Evolutionary conservation across 768 basidiomycete genomes (phyloP).

Genomic region (Suillus decipiens): DNA sequence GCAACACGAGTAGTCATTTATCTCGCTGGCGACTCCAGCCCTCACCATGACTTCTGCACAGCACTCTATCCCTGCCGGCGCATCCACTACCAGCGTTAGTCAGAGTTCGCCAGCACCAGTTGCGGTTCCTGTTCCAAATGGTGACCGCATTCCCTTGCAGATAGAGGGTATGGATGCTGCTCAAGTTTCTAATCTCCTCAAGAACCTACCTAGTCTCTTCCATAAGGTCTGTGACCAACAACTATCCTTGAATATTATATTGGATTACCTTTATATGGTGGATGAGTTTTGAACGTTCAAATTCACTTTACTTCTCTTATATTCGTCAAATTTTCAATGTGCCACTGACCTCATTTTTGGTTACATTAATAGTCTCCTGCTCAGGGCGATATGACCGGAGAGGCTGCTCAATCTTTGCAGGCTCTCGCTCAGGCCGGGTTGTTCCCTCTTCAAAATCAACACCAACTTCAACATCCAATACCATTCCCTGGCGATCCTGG

Average conservation of each 20-base stretch:
- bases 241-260: slow-evolving; percentile 8
- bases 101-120: slow-evolving; percentile 15
- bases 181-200: slow-evolving; percentile 62
- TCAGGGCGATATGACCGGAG: slow-evolving; percentile 57
- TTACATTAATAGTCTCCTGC: slow-evolving; percentile 38
- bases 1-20: background rate
- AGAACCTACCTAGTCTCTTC: slow-evolving; percentile 54
- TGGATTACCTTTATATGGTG: background rate
- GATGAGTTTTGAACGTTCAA: slow-evolving; percentile 6
- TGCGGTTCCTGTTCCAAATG: slow-evolving; percentile 13
- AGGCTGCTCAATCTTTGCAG: slow-evolving; percentile 59
- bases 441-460: slow-evolving; percentile 34
- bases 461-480: slow-evolving; percentile 28
- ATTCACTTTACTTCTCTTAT: slow-evolving; percentile 12
- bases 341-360: background rate
- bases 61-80: slow-evolving; percentile 9
- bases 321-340: background rate
- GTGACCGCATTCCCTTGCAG: slow-evolving; percentile 15
- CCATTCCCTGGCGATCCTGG: slow-evolving; percentile 54
- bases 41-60: slow-evolving; percentile 7
- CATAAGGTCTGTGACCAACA: slow-evolving; percentile 48
- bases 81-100: slow-evolving; percentile 16
- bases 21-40: background rate
- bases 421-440: slow-evolving; percentile 50
- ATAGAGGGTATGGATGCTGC: slow-evolving; percentile 43